These are phyloP conservation scores for Kluyveromyces lactis DNA, from an alignment of 805 yeast species.

Conservation along the genomic window DNA sequence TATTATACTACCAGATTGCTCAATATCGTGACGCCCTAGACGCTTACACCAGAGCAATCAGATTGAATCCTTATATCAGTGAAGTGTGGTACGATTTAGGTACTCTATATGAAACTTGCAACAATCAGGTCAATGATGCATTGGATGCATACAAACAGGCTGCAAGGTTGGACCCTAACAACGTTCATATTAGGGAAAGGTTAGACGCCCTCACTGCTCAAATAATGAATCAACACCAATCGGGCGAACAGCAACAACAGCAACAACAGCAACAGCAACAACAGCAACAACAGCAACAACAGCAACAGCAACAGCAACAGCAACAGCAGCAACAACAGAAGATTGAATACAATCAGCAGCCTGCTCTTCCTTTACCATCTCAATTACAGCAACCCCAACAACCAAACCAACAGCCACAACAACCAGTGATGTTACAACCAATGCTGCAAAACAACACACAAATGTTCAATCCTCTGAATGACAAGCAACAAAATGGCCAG, in stretches of 20 bases:
- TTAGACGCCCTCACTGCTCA: conserved; percentile 70
- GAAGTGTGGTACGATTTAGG: conserved; percentile 99
- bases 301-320: conserved; percentile 9
- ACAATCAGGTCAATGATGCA: conserved; percentile 91
- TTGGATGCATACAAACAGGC: conserved; percentile 96
- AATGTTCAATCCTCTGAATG: conserved; percentile 1
- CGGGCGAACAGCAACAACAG: conserved; percentile 18
- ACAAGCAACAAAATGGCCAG: neutral
- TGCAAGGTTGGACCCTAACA: conserved; percentile 87
- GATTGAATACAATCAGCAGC: conserved; percentile 10
- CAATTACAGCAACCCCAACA: conserved; percentile 4
- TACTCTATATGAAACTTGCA: conserved; percentile 93
- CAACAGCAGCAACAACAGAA: conserved; percentile 9
- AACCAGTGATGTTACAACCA: conserved; percentile 28
- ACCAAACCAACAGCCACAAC: conserved; percentile 5
- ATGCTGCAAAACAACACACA: conserved; percentile 22
- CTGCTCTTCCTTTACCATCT: conserved; percentile 10
- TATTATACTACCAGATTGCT: conserved; percentile 87
- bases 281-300: conserved; percentile 9
- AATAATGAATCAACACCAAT: conserved; percentile 32
- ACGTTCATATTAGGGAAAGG: conserved; percentile 89
- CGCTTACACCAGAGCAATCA: conserved; percentile 93
- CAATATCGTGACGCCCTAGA: conserved; percentile 96
- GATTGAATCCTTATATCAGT: conserved; percentile 89
- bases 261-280: conserved; percentile 7